These are phyloP conservation scores for Aspergillus proliferans DNA, from an alignment of 2,329 filamentous ascomycete genomes.

Conservation along the genomic window DNA sequence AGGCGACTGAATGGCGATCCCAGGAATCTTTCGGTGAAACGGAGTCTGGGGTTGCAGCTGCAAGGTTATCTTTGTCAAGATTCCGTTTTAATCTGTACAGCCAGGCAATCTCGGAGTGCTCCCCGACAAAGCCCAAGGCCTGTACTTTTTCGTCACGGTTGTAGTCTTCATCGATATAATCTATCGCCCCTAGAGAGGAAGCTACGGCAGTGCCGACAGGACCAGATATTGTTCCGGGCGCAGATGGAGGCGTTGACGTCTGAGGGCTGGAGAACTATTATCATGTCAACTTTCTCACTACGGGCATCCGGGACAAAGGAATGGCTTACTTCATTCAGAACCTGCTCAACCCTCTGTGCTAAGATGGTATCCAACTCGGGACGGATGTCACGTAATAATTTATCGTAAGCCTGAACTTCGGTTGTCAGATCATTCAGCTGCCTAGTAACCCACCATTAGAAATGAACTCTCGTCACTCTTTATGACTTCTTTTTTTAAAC, in stretches of 20 bases:
- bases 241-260: constrained; percentile 7
- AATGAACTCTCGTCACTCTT: constrained; percentile 1
- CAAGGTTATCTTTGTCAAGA: constrained; percentile 18
- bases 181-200: constrained; percentile 30
- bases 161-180: constrained; percentile 40
- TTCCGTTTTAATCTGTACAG: constrained; percentile 35
- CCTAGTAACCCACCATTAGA: constrained; percentile 20
- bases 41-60: constrained; percentile 7
- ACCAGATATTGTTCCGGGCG: constrained; percentile 3
- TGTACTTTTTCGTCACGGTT: constrained; percentile 34
- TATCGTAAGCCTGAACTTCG: constrained; percentile 31
- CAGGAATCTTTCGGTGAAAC: constrained; percentile 11
- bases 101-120: constrained; percentile 41
- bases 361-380: constrained; percentile 27
- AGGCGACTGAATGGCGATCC: constrained; percentile 24
- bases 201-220: constrained; percentile 1
- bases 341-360: constrained; percentile 28
- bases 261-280: constrained; percentile 4
- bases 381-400: constrained; percentile 28
- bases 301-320: constrained; percentile 2
- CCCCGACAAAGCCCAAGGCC: constrained; percentile 39
- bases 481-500: constrained; percentile 9
- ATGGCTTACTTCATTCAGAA: constrained; percentile 28
- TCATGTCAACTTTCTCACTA: constrained; percentile 11
- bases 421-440: constrained; percentile 33